Evolutionary conservation across 148 eudicot species (phyloP).

Genomic region (Tetragonia tetragonoides): DNA sequence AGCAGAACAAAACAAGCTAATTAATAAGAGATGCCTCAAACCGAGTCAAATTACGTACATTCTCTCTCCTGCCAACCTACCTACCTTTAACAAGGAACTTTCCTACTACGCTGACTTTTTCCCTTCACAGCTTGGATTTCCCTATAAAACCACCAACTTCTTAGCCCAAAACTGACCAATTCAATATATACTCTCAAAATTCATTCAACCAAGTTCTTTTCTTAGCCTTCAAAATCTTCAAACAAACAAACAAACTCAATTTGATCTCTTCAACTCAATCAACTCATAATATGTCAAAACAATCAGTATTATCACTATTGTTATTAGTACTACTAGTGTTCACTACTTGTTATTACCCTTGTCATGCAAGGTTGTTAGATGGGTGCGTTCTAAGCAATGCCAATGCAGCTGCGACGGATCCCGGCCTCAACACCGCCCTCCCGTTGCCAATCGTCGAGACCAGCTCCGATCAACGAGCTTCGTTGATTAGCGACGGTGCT

Average conservation of each 20-base stretch:
- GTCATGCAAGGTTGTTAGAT: slow-evolving; percentile 28
- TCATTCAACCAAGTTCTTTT: neutral
- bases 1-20: neutral
- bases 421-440: neutral
- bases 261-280: neutral
- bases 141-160: slow-evolving; percentile 13
- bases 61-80: neutral
- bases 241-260: neutral
- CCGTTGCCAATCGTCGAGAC: neutral
- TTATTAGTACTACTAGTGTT: slow-evolving; percentile 2
- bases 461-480: neutral
- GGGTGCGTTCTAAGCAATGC: neutral
- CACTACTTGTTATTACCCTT: slow-evolving; percentile 1
- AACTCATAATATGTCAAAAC: slow-evolving; percentile 13
- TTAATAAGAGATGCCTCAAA: neutral
- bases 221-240: neutral
- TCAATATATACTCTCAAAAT: too few species aligned
- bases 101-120: slow-evolving; percentile 15
- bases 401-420: neutral
- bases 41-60: slow-evolving; percentile 15
- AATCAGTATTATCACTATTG: neutral
- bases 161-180: neutral
- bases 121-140: neutral
- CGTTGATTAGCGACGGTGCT: neutral
- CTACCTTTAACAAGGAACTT: slow-evolving; percentile 11